Evolutionary conservation across 2,329 filamentous ascomycete species (phyloP).

Genomic region (Delphinella strobiligena): DNA sequence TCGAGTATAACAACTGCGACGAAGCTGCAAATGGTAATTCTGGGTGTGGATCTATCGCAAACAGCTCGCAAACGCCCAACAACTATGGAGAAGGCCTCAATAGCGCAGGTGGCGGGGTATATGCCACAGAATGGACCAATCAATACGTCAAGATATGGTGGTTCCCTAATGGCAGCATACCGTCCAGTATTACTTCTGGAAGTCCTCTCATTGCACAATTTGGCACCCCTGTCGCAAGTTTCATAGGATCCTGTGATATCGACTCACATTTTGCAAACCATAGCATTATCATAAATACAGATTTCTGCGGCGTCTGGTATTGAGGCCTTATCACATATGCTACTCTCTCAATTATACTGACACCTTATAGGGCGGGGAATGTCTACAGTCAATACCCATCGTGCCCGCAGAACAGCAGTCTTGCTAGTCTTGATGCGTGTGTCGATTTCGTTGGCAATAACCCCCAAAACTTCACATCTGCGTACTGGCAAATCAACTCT

Average conservation of each 20-base stretch:
- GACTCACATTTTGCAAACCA: constrained; percentile 25
- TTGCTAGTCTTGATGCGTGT: constrained; percentile 16
- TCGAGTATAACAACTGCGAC: constrained; percentile 19
- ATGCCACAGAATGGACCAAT: constrained; percentile 24
- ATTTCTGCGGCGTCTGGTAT: constrained; percentile 28
- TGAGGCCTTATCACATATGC: too few species aligned
- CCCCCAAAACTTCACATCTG: constrained; percentile 18
- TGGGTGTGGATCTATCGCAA: constrained; percentile 19
- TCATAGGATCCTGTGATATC: constrained; percentile 33
- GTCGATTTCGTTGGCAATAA: constrained; percentile 22
- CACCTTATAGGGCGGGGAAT: constrained; percentile 22
- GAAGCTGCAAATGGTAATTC: constrained; percentile 14
- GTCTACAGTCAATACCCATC: constrained; percentile 17
- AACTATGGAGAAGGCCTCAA: constrained; percentile 23
- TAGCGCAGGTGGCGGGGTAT: constrained; percentile 20
- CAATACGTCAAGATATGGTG: constrained; percentile 23
- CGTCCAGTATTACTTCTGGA: constrained; percentile 29
- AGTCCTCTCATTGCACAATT: constrained; percentile 49
- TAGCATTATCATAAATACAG: constrained; percentile 27
- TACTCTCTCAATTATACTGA: too few species aligned
- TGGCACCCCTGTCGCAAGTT: constrained; percentile 52
- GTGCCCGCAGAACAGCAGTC: constrained; percentile 17
- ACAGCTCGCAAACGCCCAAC: constrained; percentile 14
- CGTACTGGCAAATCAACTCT: constrained; percentile 31
- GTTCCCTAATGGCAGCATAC: constrained; percentile 22